Base-by-base conservation (phyloP, 768 basidiomycete genomes). In the Clavaria fumosa region DNA sequence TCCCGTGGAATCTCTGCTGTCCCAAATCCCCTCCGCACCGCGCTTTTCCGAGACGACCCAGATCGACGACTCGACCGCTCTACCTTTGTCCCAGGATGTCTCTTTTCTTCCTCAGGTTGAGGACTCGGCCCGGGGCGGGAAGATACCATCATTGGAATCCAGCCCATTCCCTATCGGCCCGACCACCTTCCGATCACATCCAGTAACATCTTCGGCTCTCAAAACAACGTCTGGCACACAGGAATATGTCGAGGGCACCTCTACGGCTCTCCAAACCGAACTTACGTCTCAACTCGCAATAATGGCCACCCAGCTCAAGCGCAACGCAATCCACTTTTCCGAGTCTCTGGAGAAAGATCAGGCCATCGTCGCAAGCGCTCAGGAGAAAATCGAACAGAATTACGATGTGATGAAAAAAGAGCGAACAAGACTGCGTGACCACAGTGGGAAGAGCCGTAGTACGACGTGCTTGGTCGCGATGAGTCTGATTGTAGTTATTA, bases 301-400 rank as follows among this genome's bases (percentile, higher is more conserved):
- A 39, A 96, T 97, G 91, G 86, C 88, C 1, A 63, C 74, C 7
- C 86, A 89, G 51, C 72, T 97, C 35, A 84, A 82, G 48, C 66
- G 72, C 17, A 93, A 93, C 46, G 78, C 88, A 0, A 52, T 78
- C 0, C 74, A 86, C 47, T 91, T 96, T 52, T 69, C 79, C 4
- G 63, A 66, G 3, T 63, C 75, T 7, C 61, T 97, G 1, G 75
- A 62, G 28, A 76, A 76, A 39, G 91, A 96, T 54, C 73, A 80
- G 47, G 62, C 63, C 0, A 66, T 89, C 5, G 53, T 95, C 2
- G 70, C 73, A 21, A 61, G 64, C 7, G 71, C 84, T 9, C 67
- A 77, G 44, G 63, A 67, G 47, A 82, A 84, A 54, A 49, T 97
- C 11, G 83, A 84, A 48, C 64, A 66, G 17, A 86, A 85, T 57